A percentile compares a stretch with the other conserved stretches of the same genome.
These are phyloP conservation scores for Psophocarpus tetragonolobus DNA, from an alignment of 306 rosid species.

Conservation along the genomic window DNA sequence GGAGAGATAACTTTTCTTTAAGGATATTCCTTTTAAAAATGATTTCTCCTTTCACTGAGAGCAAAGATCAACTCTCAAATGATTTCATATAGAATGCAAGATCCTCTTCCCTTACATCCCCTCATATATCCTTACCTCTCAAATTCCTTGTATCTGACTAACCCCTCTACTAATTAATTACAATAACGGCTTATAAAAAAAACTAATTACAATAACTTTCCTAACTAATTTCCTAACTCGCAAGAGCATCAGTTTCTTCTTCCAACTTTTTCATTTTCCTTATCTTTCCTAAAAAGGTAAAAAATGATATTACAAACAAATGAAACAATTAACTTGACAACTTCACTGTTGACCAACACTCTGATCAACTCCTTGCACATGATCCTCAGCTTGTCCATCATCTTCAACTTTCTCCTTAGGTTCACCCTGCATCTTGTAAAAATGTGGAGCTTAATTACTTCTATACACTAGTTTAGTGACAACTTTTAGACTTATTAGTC, in stretches of 20 bases:
- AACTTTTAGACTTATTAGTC: neutral
- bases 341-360: slow-evolving; percentile 12
- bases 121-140: neutral
- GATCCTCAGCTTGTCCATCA: slow-evolving; percentile 19
- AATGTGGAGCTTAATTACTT: neutral
- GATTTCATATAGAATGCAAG: neutral
- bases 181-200: too few species aligned
- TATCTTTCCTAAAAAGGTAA: neutral
- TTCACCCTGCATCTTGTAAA: slow-evolving; percentile 25
- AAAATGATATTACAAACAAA: slow-evolving; percentile 3
- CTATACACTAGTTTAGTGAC: neutral
- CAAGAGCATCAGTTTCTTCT: neutral
- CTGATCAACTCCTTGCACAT: slow-evolving; percentile 5
- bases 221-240: neutral
- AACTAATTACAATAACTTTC: neutral
- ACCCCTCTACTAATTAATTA: neutral
- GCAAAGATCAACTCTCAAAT: neutral
- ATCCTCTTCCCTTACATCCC: neutral
- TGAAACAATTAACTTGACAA: too few species aligned
- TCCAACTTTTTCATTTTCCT: neutral
- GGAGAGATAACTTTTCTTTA: neutral
- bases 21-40: neutral
- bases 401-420: slow-evolving; percentile 17
- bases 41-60: neutral
- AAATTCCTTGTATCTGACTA: too few species aligned